Base-by-base conservation (phyloP, 176 grass and related monocot genomes). In the barley (Hordeum vulgare) region DNA sequence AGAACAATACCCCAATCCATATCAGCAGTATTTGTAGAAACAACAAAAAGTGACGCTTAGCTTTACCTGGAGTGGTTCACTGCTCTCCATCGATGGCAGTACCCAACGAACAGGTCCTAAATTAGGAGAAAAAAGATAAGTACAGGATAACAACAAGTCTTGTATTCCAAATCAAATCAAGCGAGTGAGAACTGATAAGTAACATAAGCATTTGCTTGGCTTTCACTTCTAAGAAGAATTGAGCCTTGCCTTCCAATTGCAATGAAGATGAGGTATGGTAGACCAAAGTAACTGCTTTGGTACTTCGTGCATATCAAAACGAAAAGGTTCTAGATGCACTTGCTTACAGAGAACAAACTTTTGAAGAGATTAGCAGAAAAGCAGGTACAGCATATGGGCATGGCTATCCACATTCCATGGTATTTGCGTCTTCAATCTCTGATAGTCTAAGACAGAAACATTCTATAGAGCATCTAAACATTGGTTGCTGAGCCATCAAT, bases 31-130 rank as follows among this genome's bases (percentile, higher is more conserved):
- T 33, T 15, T 79, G 36, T 60, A 89, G 44, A 79, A 89, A 45
- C 4, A 75, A 35, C 35, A 66, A 67, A 23, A 21, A 75, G 27
- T 60, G 17, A 44, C 53, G 63, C 18, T 26, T 51, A 28, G 23
- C 11, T 75, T 79, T 75, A 89, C 87, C 87, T 80, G 87, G 72
- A 89, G 59, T 71, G 76, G 81, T 79, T 74, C 81, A 33, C 42
- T 33, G 81, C 67, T 68, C 47, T 84, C 81, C 87, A 89, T 89
- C 2, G 59, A 10, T 35, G 18, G 58, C 64, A 66, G 29, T 34
- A 57, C 13, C 25, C 67, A 74, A 74, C 8, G 26, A 57, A 49
- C 15, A 44, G 40, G 7, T 20, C 81, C 76, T 84, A 74, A 41
- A 88, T 66, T 1, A 75, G 18, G 53, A 20, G 20, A 31, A 26